These are phyloP conservation scores for Zizania latifolia DNA, from an alignment of 176 grass and related monocot genomes.

Conservation along the genomic window DNA sequence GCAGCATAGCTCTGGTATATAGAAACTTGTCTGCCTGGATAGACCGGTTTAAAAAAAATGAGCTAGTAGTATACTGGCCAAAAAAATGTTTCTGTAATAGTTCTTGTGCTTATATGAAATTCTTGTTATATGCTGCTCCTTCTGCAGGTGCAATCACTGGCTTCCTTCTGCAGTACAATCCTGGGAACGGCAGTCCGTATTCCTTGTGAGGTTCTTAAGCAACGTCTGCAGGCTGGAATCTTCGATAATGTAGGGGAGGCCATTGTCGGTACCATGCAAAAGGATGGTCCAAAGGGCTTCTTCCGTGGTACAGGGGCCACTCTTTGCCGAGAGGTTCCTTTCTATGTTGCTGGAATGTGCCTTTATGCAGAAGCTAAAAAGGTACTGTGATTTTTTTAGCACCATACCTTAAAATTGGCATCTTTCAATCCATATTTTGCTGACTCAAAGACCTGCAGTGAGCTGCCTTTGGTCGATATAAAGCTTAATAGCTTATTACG, in stretches of 20 bases:
- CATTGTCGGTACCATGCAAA: constrained; percentile 76
- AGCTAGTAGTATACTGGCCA: background rate
- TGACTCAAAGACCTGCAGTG: background rate
- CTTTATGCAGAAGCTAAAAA: constrained; percentile 96
- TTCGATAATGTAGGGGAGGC: constrained; percentile 94
- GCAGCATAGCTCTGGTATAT: background rate
- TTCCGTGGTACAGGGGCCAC: constrained; percentile 95
- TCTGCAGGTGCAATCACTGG: constrained; percentile 77
- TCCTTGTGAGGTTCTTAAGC: constrained; percentile 89
- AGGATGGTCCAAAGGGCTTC: constrained; percentile 77
- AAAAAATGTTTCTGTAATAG: background rate
- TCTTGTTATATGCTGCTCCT: background rate
- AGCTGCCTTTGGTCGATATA: background rate
- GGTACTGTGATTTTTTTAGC: constrained; percentile 30
- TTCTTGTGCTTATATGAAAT: background rate
- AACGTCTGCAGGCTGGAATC: constrained; percentile 85
- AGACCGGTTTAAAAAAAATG: background rate
- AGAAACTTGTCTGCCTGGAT: background rate
- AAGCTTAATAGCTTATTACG: background rate
- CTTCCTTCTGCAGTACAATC: constrained; percentile 94
- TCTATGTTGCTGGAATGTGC: constrained; percentile 95
- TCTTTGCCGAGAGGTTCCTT: constrained; percentile 91
- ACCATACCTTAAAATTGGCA: background rate
- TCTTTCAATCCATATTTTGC: background rate
- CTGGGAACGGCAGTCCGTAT: constrained; percentile 88